Conservation (phyloP, 2,329 filamentous ascomycete genomes). For the Aschersonia sp. region DNA sequence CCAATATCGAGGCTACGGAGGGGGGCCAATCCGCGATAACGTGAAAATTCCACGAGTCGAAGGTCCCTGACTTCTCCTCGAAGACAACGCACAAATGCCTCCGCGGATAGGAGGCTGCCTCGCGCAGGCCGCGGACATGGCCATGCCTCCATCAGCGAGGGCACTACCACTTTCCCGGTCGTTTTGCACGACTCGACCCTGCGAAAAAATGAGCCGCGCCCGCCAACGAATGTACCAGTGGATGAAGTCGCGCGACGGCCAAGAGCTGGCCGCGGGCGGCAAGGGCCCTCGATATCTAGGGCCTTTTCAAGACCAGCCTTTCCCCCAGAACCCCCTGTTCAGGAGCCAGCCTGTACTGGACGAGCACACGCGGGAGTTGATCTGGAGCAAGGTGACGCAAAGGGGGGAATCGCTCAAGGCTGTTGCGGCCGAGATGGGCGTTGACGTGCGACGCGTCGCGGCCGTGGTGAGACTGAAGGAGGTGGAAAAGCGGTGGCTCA, state of each 20-base stretch:
- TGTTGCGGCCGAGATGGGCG: slow-evolving; percentile 61
- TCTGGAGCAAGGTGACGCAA: slow-evolving; percentile 55
- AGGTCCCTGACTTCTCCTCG: no score
- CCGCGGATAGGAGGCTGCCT: slow-evolving; percentile 12
- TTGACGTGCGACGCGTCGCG: slow-evolving; percentile 73
- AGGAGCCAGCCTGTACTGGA: slow-evolving; percentile 58
- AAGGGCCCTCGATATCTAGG: slow-evolving; percentile 23
- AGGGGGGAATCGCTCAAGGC: slow-evolving; percentile 55
- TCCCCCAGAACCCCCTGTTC: slow-evolving; percentile 62
- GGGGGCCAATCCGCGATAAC: no score
- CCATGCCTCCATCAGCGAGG: slow-evolving; percentile 1
- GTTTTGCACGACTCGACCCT: slow-evolving; percentile 25
- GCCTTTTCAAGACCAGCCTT: slow-evolving; percentile 37
- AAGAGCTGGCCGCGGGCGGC: slow-evolving; percentile 10
- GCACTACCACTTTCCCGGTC: slow-evolving; percentile 10
- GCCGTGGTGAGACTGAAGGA: slow-evolving; percentile 78
- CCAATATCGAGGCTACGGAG: no score
- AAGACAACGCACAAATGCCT: slow-evolving; percentile 1
- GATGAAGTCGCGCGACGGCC: slow-evolving; percentile 15
- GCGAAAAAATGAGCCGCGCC: slow-evolving; percentile 20
- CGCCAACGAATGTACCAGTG: slow-evolving; percentile 25
- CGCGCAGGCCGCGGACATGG: slow-evolving; percentile 10
- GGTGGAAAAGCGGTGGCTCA: slow-evolving; percentile 65
- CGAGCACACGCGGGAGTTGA: slow-evolving; percentile 56
- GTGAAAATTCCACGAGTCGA: no score